These are phyloP conservation scores for Erodium moschatum DNA, from an alignment of 441 rosid genomes.

Conservation along the genomic window DNA sequence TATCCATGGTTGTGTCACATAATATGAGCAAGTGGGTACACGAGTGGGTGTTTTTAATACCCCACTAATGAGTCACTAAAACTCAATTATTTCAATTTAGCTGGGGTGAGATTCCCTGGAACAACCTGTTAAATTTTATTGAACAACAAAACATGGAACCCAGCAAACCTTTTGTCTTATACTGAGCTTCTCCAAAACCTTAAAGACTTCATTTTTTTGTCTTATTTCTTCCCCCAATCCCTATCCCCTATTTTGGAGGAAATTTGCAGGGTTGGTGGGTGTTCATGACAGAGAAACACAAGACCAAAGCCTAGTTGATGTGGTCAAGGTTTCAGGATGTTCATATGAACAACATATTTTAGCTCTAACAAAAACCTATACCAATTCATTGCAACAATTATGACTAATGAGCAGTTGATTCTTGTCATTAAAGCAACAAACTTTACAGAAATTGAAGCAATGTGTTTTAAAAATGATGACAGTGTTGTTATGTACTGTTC, in stretches of 20 bases:
- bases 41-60: neutral
- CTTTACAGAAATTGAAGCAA: too few species aligned
- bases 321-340: too few species aligned
- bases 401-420: too few species aligned
- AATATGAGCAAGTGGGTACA: neutral
- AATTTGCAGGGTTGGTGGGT: slow-evolving; percentile 1
- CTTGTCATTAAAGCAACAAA: too few species aligned
- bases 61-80: neutral
- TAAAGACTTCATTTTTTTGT: neutral
- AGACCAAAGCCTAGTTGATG: neutral
- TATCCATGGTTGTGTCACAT: neutral
- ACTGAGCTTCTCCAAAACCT: neutral
- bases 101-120: neutral
- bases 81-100: neutral
- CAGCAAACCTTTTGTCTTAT: neutral
- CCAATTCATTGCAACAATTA: too few species aligned
- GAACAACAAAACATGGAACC: neutral
- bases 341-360: too few species aligned
- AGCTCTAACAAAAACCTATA: too few species aligned
- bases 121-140: neutral
- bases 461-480: too few species aligned
- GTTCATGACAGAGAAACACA: neutral
- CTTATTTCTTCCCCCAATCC: neutral
- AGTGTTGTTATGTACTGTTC: too few species aligned
- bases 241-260: neutral